Evolutionary conservation across 192 early-diverging fungal species (phyloP).

Genomic region (Backusella tarrabulga): DNA sequence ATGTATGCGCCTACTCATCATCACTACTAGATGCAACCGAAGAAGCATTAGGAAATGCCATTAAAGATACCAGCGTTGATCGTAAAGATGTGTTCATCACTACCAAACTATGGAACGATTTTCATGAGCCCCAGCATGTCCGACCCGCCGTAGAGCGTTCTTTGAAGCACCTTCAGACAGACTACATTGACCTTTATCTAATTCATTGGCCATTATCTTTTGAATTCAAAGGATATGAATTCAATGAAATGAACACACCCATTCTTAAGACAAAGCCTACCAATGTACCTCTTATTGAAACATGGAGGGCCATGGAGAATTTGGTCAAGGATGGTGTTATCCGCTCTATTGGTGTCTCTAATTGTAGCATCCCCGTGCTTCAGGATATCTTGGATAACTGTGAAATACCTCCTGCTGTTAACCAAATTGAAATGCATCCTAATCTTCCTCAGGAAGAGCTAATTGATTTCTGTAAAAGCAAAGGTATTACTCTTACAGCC

Average conservation of each 20-base stretch:
- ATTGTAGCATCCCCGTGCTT: slow-evolving; percentile 59
- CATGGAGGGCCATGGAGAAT: slow-evolving; percentile 75
- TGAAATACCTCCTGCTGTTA: slow-evolving; percentile 67
- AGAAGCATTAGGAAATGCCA: slow-evolving; percentile 61
- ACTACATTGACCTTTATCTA: slow-evolving; percentile 83
- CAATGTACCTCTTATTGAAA: slow-evolving; percentile 50
- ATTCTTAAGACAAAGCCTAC: slow-evolving; percentile 29
- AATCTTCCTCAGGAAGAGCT: slow-evolving; percentile 55
- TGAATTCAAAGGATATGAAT: slow-evolving; percentile 36
- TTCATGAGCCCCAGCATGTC: slow-evolving; percentile 65
- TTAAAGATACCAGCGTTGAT: slow-evolving; percentile 43
- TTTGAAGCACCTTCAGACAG: slow-evolving; percentile 65
- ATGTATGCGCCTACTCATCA: neutral
- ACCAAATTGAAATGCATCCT: slow-evolving; percentile 62
- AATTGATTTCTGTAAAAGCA: slow-evolving; percentile 55
- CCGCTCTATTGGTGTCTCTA: slow-evolving; percentile 76
- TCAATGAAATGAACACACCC: slow-evolving; percentile 16
- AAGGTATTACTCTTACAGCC: slow-evolving; percentile 64
- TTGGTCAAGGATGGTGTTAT: slow-evolving; percentile 61
- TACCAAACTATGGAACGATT: slow-evolving; percentile 47
- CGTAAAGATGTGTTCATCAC: slow-evolving; percentile 69
- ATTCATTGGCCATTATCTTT: slow-evolving; percentile 83
- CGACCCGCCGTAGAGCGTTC: slow-evolving; percentile 60
- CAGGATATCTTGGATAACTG: slow-evolving; percentile 58
- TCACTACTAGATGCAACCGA: slow-evolving; percentile 56